Base-by-base conservation (phyloP, 2,329 filamentous ascomycete genomes). In the Cercospora sp. region DNA sequence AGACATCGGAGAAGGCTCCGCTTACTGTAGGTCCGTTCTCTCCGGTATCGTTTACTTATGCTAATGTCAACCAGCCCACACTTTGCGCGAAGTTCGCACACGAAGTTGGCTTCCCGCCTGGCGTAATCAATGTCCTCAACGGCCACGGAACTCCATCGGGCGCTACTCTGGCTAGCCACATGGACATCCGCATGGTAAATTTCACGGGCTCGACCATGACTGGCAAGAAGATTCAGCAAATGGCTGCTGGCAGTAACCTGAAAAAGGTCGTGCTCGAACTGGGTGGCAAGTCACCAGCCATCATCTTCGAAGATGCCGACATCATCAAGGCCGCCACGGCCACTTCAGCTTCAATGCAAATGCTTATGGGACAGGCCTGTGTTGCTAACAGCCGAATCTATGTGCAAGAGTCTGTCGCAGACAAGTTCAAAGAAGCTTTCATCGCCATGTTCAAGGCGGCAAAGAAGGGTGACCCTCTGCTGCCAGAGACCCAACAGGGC, bases 181-280 rank as follows among this genome's bases (percentile, higher is more conserved):
- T 87, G 60, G 85, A 85, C 53, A 84, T 94, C 20, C 88, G 91
- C 74, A 93, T 93, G 82, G 84, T 93, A 71, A 90, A 90, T 1
- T 94, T 94, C 72, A 94, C 91, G 0, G 91, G 91, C 45, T 91
- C 88, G 1, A 92, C 90, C 0, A 80, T 82, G 1, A 93, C 90
- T 0, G 91, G 89, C 9, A 69, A 73, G 30, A 71, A 70, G 28
- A 75, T 79, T 55, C 70, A 75, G 60, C 72, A 68, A 13, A 71
- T 72, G n/a, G 75, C 76, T 9, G 75, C 75, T 8, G 64, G 67
- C 13, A 71, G 68, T 18, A 78, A 78, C 61, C 79, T 88, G 74
- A 88, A 88, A 78, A 87, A 87, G 68, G 85, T 88, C 62, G 87
- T 85, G 0, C 80, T 88, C 0, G 86, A 88, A 74, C 86, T 85